Evolutionary conservation across 2,329 filamentous ascomycete genomes (phyloP), one percentile per base, ranked within the genome.

Genomic region (Fusarium sp.): DNA sequence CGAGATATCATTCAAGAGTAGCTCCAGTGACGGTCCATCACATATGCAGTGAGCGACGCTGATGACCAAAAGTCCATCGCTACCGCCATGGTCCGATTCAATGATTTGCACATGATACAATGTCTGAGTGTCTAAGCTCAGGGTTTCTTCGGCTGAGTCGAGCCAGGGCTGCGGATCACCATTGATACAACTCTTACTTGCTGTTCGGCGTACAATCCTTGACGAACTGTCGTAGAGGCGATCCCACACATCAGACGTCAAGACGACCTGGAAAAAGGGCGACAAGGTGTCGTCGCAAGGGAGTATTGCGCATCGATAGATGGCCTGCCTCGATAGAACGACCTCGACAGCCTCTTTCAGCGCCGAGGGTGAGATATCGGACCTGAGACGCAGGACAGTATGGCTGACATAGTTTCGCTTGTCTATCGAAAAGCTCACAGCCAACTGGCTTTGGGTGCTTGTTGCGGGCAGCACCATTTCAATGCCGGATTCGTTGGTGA

Each of bases 381-480:
- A 2, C 9, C 17, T 39, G 9, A 62, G 33, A 3, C 14, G 42
- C 1, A 62, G 17, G 0, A 15, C 44, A 1, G 59, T 49, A 23
- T 63, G 59, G 4, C 52, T 59, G 10, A 63, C 49, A 17, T 62
- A 62, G 1, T 58, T 62, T 0, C 47, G 53, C 10, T 46, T 58
- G 7, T 53, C 59, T 43, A 62, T 63, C 1, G 38, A 46, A 1
- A 62, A 58, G 6, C 59, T 62, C 6, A 63, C 31, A 1, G 58
- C 47, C 4, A 62, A 10, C 3, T 62, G 59, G 1, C 53, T 59
- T n/a, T 62, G 59, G 0, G 59, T 62, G 2, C 43, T 59, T 4
- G 53, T 63, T 2, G 59, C 14, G 0, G 59, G 59, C 0, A 62
- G 9, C 1, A 63, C 1, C 43, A 49, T 43, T 25, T 63, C 47